Base-by-base conservation (phyloP, 1,284 basidiomycete genomes). In the Ustilago tritici region DNA sequence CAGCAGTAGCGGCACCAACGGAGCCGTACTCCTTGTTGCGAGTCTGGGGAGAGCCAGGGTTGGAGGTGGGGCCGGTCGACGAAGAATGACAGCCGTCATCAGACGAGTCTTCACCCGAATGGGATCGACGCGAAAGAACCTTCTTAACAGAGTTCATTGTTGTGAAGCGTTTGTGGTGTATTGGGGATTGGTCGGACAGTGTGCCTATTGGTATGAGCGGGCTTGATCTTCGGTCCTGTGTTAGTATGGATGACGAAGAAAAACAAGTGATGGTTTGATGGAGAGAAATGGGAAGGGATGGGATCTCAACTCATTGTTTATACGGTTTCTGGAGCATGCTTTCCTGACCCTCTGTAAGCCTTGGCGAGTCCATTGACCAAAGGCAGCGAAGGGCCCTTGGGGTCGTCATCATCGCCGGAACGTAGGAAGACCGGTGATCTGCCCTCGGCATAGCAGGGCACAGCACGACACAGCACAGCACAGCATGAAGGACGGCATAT, bases 111-210 rank as follows among this genome's bases (percentile, higher is more conserved):
- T 62, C 59, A 32, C 61, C 61, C n/a, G 70, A 72, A 19, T 72
- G 65, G 38, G 75, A 77, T 55, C 50, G 55, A 19, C 66, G 65
- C 38, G 69, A 72, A 46, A 77, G 66, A 55, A 73, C 75, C 68
- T 77, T 77, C 66, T 73, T 77, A 47, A 77, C 70, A 40, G 75
- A 54, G 66, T 77, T 77, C 75, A 77, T 77, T 53, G 23, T 75
- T 66, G 31, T 17, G 23, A 17, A 38, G 28, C 23, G 36, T 14
- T 28, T 28, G 35, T 49, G 23, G 19, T 9, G 14, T 49, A n/a
- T 10, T 59, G 31, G 14, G 32, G 55, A 32, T 46, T 49, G 36
- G 56, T 31, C 35, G 38, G 19, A 32, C 23, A 56, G 50, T n/a
- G 46, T 49, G 32, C 5, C 15, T 53, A 19, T 35, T 61, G 67